Evolutionary conservation across 2,329 filamentous ascomycete genomes (phyloP).

Genomic region (Neopestalotiopsis clavispora): DNA sequence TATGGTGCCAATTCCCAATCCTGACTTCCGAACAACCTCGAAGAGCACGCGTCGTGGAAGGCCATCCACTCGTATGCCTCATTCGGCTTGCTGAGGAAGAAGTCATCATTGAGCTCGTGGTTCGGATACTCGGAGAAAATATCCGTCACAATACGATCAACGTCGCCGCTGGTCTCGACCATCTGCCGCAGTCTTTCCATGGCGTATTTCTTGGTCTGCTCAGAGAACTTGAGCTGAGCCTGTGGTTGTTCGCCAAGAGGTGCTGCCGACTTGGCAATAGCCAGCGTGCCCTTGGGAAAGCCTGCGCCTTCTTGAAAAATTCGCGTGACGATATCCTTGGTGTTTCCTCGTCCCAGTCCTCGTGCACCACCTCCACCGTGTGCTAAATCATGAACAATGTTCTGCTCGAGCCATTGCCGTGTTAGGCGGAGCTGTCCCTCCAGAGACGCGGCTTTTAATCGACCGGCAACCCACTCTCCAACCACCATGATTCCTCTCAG

Average conservation of each 20-base stretch:
- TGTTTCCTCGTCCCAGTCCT: conserved; percentile 72
- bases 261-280: conserved; percentile 43
- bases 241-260: conserved; percentile 59
- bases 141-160: conserved; percentile 79
- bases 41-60: conserved; percentile 74
- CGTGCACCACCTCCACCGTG: conserved; percentile 75
- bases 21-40: conserved; percentile 79
- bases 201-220: conserved; percentile 73
- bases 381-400: conserved; percentile 70
- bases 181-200: conserved; percentile 77
- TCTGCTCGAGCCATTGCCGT: conserved; percentile 76
- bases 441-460: conserved; percentile 58
- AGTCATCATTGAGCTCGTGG: conserved; percentile 92
- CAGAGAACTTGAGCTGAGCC: conserved; percentile 70
- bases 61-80: conserved; percentile 73
- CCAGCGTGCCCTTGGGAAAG: conserved; percentile 65
- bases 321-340: conserved; percentile 77
- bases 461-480: conserved; percentile 82
- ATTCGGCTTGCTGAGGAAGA: conserved; percentile 85
- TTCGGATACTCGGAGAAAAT: conserved; percentile 86
- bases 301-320: conserved; percentile 81
- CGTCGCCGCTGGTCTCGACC: conserved; percentile 79
- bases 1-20: conserved; percentile 94
- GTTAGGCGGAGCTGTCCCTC: conserved; percentile 60
- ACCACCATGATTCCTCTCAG: conserved; percentile 85